Evolutionary conservation across 2,329 filamentous ascomycete species (phyloP), one percentile per base, ranked within the genome.

Genomic region (Diatrype stigma): DNA sequence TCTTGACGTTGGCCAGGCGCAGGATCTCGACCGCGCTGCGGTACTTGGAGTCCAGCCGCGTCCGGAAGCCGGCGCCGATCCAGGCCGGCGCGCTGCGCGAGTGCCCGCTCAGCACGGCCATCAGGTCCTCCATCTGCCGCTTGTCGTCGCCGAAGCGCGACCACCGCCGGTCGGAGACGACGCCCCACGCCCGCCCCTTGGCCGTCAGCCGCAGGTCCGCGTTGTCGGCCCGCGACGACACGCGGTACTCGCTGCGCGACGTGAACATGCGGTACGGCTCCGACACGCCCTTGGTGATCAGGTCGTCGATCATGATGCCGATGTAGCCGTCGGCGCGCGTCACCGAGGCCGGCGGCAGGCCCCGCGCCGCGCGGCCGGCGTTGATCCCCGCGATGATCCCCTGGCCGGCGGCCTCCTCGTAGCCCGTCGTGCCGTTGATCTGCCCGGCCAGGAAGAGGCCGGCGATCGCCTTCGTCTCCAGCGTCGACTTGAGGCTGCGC

Each of bases 201-300:
- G 80, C 77, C 0, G 94, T 97, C 28, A 99, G 82, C 2, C 94
- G 85, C 5, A 87, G 70, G 70, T 99, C 94, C 34, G 94, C 94
- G 65, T 99, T 99, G 73, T 99, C 94, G 44, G 94, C 87, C 55
- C 94, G 87, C 2, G 90, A 84, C 42, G 87, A 90, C 80, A 99
- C 92, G 55, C 94, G 89, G 70, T 95, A 99, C 73, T 99, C 94
- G 72, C 89, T 96, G 56, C 94, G 85, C 6, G 89, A 89, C 2
- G 94, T 99, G 74, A 99, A 99, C 92, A 99, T 97, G 59, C 94
- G 85, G 71, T 99, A 99, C 1, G 94, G 94, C 66, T 99, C 94
- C 2, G 89, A 92, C 28, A 99, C 94, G 45, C 94, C 94, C 71
- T 96, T 97, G 21, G 93, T 97, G 64, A 96, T 86, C 35, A 99